Evolutionary conservation across 805 yeast genomes (phyloP).

Genomic region (Nakazawaea molendinolei): DNA sequence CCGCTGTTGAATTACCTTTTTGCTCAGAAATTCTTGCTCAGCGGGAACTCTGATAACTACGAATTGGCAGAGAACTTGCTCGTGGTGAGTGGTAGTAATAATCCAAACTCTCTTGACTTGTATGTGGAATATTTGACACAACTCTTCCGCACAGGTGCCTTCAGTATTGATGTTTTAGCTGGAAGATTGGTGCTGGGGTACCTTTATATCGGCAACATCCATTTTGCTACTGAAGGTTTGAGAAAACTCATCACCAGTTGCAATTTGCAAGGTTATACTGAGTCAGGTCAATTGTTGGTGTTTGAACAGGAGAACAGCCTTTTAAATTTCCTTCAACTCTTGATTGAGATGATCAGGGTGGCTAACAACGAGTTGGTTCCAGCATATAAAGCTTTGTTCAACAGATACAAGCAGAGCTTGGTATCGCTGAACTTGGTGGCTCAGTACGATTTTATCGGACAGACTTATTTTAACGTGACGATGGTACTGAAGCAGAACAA

Average conservation of each 20-base stretch:
- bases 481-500: constrained; percentile 44
- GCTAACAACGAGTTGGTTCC: constrained; percentile 29
- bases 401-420: constrained; percentile 27
- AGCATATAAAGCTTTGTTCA: constrained; percentile 36
- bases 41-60: constrained; percentile 20
- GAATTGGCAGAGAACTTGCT: constrained; percentile 22
- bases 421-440: constrained; percentile 16
- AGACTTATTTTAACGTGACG: constrained; percentile 21
- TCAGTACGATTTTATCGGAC: constrained; percentile 24
- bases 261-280: constrained; percentile 14
- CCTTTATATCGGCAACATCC: constrained; percentile 57
- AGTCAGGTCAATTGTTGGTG: constrained; percentile 2
- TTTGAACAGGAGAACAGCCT: constrained; percentile 32
- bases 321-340: constrained; percentile 63
- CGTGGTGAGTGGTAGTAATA: constrained; percentile 16
- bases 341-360: constrained; percentile 52
- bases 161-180: constrained; percentile 20
- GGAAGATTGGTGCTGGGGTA: constrained; percentile 70
- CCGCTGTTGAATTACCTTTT: constrained; percentile 65
- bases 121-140: constrained; percentile 29
- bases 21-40: constrained; percentile 54
- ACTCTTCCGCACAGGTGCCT: constrained; percentile 26
- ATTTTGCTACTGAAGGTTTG: constrained; percentile 45
- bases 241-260: constrained; percentile 29
- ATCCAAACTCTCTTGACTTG: constrained; percentile 16